phyloP scores from a whole-genome alignment of 2,329 filamentous ascomycete species.

The Alternaria rosae region DNA sequence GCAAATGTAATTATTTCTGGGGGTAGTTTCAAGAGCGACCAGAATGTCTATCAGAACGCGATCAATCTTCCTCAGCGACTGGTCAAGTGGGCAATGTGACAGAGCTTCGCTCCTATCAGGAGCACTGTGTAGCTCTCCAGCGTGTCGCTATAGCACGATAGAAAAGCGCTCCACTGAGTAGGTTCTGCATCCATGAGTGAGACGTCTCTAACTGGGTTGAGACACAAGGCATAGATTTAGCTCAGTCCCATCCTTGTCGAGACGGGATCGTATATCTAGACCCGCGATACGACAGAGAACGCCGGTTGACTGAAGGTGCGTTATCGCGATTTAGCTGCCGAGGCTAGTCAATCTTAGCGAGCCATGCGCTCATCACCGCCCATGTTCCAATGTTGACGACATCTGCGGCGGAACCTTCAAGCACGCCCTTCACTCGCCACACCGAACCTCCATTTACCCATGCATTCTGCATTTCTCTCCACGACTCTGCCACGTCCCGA shows the following conservation, averaged over 20 bases:
- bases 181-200: neutral
- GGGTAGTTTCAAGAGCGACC: neutral
- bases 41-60: neutral
- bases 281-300: neutral
- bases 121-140: neutral
- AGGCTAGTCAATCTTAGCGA: slow-evolving; percentile 22
- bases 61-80: neutral
- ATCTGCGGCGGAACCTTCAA: slow-evolving; percentile 7
- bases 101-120: neutral
- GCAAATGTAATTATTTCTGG: neutral
- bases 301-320: slow-evolving; percentile 7
- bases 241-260: neutral
- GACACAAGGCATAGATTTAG: neutral
- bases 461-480: neutral
- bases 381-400: slow-evolving; percentile 23
- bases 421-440: slow-evolving; percentile 1
- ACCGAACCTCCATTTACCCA: neutral
- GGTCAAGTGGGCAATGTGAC: neutral
- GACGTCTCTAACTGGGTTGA: neutral
- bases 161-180: neutral
- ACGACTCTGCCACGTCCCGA: neutral
- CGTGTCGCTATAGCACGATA: neutral
- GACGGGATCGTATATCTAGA: neutral
- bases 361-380: slow-evolving; percentile 21
- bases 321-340: slow-evolving; percentile 19